Percentiles rank a stretch among this genome's conserved stretches.
Conservation (phyloP, 331 rosid species). For the Cucumis variabilis region DNA sequence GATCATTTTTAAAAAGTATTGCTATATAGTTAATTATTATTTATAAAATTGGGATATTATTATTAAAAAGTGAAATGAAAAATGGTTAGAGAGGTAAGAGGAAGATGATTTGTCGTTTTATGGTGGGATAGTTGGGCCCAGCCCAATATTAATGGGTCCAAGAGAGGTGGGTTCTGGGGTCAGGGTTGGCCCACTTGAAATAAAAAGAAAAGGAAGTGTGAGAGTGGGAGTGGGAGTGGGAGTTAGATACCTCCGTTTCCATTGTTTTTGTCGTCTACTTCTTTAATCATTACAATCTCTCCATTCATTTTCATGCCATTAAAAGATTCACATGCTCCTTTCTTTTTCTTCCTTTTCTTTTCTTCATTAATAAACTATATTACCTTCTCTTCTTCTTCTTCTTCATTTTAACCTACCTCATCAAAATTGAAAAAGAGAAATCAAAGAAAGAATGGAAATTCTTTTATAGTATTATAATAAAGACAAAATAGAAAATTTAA, state of each 20-base stretch:
- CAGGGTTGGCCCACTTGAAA: background rate
- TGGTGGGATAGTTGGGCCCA: background rate
- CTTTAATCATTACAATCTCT: slow-evolving; percentile 2
- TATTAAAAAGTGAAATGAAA: too few relatives aligned
- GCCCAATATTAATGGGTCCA: slow-evolving; percentile 16
- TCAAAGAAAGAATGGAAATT: too few relatives aligned
- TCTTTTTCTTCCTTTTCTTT: background rate
- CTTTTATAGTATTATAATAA: too few relatives aligned
- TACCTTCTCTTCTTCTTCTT: background rate
- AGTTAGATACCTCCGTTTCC: background rate
- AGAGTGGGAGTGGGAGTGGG: background rate
- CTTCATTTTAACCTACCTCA: too few relatives aligned
- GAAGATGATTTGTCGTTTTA: background rate
- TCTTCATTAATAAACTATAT: too few relatives aligned
- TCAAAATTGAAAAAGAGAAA: too few relatives aligned
- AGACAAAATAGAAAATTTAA: too few relatives aligned
- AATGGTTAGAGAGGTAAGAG: background rate
- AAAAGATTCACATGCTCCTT: slow-evolving; percentile 6
- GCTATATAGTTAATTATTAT: too few relatives aligned
- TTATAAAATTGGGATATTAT: too few relatives aligned
- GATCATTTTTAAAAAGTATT: too few relatives aligned
- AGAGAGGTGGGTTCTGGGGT: background rate
- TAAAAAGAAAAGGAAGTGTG: background rate
- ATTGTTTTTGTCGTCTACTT: slow-evolving; percentile 4
- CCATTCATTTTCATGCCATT: background rate